These are phyloP conservation scores for Dothistroma pini DNA, from an alignment of 2,329 filamentous ascomycete species.

Conservation along the genomic window DNA sequence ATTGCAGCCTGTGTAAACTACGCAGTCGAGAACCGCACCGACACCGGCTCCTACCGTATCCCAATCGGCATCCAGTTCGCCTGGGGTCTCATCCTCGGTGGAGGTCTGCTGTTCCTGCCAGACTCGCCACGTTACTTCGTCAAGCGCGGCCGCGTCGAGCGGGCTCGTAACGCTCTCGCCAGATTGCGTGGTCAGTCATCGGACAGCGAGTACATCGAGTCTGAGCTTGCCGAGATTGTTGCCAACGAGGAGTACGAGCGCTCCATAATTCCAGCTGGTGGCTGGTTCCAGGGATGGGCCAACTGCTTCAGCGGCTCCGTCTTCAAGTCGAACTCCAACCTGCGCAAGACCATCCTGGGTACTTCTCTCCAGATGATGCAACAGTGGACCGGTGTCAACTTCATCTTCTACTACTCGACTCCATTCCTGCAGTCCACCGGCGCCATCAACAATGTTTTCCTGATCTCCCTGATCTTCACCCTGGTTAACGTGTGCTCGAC, in stretches of 20 bases:
- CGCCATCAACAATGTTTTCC: slow-evolving; percentile 72
- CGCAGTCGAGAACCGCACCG: slow-evolving; percentile 58
- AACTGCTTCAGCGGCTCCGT: slow-evolving; percentile 59
- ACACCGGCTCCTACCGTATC: slow-evolving; percentile 72
- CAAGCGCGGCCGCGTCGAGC: slow-evolving; percentile 67
- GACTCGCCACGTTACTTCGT: slow-evolving; percentile 85
- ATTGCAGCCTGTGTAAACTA: slow-evolving; percentile 73
- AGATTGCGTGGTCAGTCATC: slow-evolving; percentile 69
- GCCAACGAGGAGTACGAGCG: slow-evolving; percentile 87
- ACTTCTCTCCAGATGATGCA: slow-evolving; percentile 51
- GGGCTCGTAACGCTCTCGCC: slow-evolving; percentile 60
- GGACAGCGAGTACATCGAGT: slow-evolving; percentile 70
- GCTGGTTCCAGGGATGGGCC: slow-evolving; percentile 66
- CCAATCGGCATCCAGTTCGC: slow-evolving; percentile 75
- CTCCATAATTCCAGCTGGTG: slow-evolving; percentile 59
- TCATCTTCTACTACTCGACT: slow-evolving; percentile 74
- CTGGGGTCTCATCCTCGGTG: slow-evolving; percentile 72
- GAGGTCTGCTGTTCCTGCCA: slow-evolving; percentile 70
- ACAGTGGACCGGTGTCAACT: slow-evolving; percentile 79
- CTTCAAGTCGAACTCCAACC: slow-evolving; percentile 49
- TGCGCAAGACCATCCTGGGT: slow-evolving; percentile 47
- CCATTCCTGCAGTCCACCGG: slow-evolving; percentile 77
- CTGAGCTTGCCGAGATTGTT: slow-evolving; percentile 78
- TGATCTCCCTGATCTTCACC: slow-evolving; percentile 81
- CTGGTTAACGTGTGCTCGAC: slow-evolving; percentile 85